Base-by-base conservation (phyloP, 208 protist species). In the Zelonia costaricensis region DNA sequence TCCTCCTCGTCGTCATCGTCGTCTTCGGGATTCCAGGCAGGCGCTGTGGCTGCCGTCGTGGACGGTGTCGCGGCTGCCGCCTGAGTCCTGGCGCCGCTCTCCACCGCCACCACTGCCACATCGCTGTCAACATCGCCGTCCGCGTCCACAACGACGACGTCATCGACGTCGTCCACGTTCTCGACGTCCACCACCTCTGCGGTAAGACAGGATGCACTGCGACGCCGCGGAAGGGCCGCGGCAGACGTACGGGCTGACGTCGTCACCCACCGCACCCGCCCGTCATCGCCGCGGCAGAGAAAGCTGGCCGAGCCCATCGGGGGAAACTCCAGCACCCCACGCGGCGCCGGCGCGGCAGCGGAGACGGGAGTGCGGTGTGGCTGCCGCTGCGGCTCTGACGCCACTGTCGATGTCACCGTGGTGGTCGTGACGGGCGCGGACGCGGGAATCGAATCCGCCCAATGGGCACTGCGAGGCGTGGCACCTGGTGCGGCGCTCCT, bases 221-320 rank as follows among this genome's bases (percentile, higher is more conserved):
- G 2, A n/a, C n/a, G n/a, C n/a, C n/a, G n/a, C n/a, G n/a, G n/a
- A n/a, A n/a, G n/a, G n/a, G n/a, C n/a, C n/a, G 42, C 39, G 33
- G n/a, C 27, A 27, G 9, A 22, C 15, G 25, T 28, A 7, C 25
- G 9, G 27, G 27, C 39, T 20, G 28, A 22, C 18, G 55, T 30
- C 16, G 85, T 88, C 36, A 91, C 60, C 82, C 86, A 90, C 15
- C 81, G 72, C 35, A 74, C 67, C 15, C 52, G 56, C 10, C 86
- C 86, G 53, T 82, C 73, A 51, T 93, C 86, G 16, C 86, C 83
- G 27, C 75, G 62, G 22, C 88, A 54, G 55, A 88, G 70, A 70
- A 88, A 83, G 42, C 76, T 80, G n/a, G 62, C 15, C 7, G 48
- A 22, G 22, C 36, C 51, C 2, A 33, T 13, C 7, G 64, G 47